phyloP scores from a whole-genome alignment of 148 eudicot species.

The Persicaria tinctoria region DNA sequence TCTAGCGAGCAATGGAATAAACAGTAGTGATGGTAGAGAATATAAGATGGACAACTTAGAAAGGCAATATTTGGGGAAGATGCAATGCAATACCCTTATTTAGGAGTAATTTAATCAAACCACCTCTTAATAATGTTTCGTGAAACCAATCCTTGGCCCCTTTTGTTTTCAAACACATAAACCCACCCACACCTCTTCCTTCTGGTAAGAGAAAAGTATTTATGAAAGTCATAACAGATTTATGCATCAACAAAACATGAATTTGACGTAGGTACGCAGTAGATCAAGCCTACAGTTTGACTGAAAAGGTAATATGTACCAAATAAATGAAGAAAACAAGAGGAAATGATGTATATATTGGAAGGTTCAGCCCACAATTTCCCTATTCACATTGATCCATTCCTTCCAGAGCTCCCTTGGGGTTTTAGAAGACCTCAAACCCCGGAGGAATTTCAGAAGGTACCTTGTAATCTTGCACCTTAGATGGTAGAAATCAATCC shows the following conservation, averaged over 20 bases:
- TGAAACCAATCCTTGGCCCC: too few relatives aligned
- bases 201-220: not conserved
- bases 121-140: too few relatives aligned
- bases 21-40: too few relatives aligned
- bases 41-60: too few relatives aligned
- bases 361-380: not conserved
- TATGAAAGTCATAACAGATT: not conserved
- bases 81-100: too few relatives aligned
- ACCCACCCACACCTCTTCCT: too few relatives aligned
- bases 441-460: not conserved
- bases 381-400: constrained; percentile 1
- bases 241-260: not conserved
- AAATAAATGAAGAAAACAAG: not conserved
- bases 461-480: not conserved
- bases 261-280: not conserved
- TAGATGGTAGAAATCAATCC: not conserved
- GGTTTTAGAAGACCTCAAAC: not conserved
- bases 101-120: too few relatives aligned
- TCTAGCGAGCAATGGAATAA: not conserved
- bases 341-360: not conserved
- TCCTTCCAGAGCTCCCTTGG: not conserved
- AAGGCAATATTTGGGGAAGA: too few relatives aligned
- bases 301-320: not conserved
- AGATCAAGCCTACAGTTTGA: not conserved
- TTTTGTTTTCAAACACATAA: too few relatives aligned